Evolutionary conservation across 306 rosid species (phyloP).

Genomic region (Cucurbita moschata): DNA sequence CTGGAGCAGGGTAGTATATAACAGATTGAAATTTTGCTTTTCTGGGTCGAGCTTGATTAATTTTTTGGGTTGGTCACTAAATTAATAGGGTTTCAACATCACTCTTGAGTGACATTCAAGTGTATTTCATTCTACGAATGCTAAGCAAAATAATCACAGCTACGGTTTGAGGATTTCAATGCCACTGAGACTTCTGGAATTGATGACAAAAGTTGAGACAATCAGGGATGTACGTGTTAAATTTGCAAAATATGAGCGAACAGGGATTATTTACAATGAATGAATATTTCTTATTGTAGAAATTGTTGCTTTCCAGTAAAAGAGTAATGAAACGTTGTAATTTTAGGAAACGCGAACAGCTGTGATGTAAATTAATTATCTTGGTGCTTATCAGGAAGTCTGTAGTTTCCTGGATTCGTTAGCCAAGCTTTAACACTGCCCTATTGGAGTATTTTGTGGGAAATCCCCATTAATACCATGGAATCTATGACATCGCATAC

Average conservation of each 20-base stretch:
- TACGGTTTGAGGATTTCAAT: slow-evolving; percentile 2
- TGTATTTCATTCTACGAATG: slow-evolving; percentile 17
- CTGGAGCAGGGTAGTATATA: neutral
- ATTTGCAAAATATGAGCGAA: slow-evolving; percentile 1
- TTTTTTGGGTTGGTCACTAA: neutral
- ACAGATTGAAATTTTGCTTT: slow-evolving; percentile 5
- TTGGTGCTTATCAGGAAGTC: slow-evolving; percentile 13
- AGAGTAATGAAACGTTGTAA: slow-evolving; percentile 4
- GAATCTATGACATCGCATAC: slow-evolving; percentile 23
- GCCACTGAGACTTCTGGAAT: slow-evolving; percentile 4
- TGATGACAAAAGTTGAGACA: slow-evolving; percentile 11
- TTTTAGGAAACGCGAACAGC: slow-evolving; percentile 6
- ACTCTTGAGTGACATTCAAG: slow-evolving; percentile 15
- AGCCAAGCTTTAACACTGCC: slow-evolving; percentile 6
- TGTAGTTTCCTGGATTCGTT: slow-evolving; percentile 18
- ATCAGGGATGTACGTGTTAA: neutral
- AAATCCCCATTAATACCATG: slow-evolving; percentile 30
- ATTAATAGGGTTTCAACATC: slow-evolving; percentile 5
- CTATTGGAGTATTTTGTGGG: slow-evolving; percentile 12
- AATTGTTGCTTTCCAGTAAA: slow-evolving; percentile 6
- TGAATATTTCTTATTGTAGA: slow-evolving; percentile 5
- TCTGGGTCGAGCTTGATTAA: neutral
- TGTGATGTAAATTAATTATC: slow-evolving; percentile 8
- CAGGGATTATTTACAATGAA: slow-evolving; percentile 5
- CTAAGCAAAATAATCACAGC: slow-evolving; percentile 17